Base-by-base conservation (phyloP, 805 yeast species). In the Ogataea minuta region DNA sequence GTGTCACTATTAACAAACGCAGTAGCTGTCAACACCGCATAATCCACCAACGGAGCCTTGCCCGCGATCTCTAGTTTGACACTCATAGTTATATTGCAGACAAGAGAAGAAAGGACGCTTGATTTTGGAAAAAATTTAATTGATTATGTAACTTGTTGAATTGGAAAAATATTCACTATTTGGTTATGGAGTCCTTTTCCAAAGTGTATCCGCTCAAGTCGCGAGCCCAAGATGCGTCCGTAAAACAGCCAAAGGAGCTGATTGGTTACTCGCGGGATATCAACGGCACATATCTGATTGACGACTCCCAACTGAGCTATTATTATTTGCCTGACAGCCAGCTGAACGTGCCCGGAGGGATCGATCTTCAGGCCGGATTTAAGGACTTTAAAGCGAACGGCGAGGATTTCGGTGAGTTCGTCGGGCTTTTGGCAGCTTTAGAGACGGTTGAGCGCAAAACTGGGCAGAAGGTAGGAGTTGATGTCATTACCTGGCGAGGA, bases 191-290 rank as follows among this genome's bases (percentile, higher is more conserved):
- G 20, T 44, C 27, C 6, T 41, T 47, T 15, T 38, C 28, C 28
- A 56, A 56, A 30, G 57, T 53, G 16, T 53, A 46, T 43, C 74
- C 77, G 2, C 48, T 72, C 23, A 56, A 57, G 35, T 65, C 76
- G 9, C 65, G 84, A 41, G 74, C 87, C 0, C 68, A 74, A 21
- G 73, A 81, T 8, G 79, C 91, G 0, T 77, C 87, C 2, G 68
- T 90, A 37, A 81, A 82, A 53, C 95, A 88, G 59, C 98, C 99
- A 2, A 83, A 81, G 48, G 96, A 93, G 60, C 49, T 91, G 3
- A 69, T 76, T n/a, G 60, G 76, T 4, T 91, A 69, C 57, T 78
- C 91, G 2, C 66, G 88, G 41, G 77, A 74, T 19, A 62, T 63
- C n/a, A 74, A 79, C 4, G 43, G 46, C 16, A 76, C 71, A 15